Evolutionary conservation across 2,329 filamentous ascomycete species (phyloP), one percentile per base, ranked within the genome.

Genomic region (Pseudocercospora macadamiae): DNA sequence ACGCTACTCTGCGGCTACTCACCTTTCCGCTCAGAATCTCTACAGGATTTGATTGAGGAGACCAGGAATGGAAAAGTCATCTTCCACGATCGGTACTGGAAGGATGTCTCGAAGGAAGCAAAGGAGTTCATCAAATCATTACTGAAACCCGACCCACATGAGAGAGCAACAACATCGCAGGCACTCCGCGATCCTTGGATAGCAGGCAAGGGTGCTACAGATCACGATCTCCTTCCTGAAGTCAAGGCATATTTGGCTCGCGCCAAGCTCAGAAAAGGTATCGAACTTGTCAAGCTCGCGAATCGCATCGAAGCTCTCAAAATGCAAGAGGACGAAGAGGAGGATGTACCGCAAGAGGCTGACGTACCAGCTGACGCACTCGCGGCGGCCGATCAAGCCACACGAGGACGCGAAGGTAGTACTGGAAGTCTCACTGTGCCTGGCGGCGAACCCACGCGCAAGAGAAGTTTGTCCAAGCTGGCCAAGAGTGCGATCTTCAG

Each of bases 11-110:
- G 96, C 74, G 95, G 95, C 67, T 99, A 99, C 80, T 97, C 93
- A 44, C 95, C 95, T 18, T 99, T 99, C 85, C 88, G 95, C 67
- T 95, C 92, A 62, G 95, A 99, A 80, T 96, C 90, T 70, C 82
- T 99, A 49, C 85, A 89, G 65, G 95, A 97, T 70, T 82, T 99
- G 65, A 96, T 99, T 66, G 91, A 97, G 64, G 95, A 99, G 78
- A 97, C 93, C 79, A 91, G 86, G 70, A 87, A 85, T 62, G 89
- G 87, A 37, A 85, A 87, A 51, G 90, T 99, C 60, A 85, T 96
- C 54, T 99, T 97, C 84, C 95, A 99, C 75, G 93, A 97, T 73
- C 87, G 93, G 57, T 99, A 97, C 79, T 99, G 95, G 95, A 95
- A 92, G 74, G 95, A 97, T 68, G 95, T 99, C 70, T 97, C 93